Percentiles rank a stretch among this genome's conserved stretches.
Conservation (phyloP, 805 yeast genomes). For the Yarrowia sp. region DNA sequence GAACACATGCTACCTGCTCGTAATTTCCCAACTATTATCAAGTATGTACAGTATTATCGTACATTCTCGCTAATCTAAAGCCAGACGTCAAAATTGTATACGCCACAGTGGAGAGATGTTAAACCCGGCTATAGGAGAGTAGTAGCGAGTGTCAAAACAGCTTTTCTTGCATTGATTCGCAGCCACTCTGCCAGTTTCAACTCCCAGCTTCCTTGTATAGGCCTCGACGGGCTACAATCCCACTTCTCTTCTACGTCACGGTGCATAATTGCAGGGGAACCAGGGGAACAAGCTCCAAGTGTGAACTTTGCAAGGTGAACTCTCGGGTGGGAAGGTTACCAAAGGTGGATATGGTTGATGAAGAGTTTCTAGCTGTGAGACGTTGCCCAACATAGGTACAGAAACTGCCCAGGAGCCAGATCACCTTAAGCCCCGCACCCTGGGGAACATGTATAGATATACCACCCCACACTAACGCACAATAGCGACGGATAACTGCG, state of each 20-base stretch:
- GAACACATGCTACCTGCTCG: background rate
- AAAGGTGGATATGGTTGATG: background rate
- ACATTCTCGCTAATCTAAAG: conserved; percentile 24
- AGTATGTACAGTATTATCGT: background rate
- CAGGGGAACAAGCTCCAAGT: conserved; percentile 34
- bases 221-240: background rate
- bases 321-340: background rate
- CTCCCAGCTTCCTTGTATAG: background rate
- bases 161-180: too few relatives aligned
- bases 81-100: background rate
- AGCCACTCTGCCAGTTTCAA: too few relatives aligned
- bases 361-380: background rate
- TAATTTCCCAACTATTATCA: background rate
- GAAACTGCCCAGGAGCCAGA: too few relatives aligned
- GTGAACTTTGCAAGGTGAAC: background rate
- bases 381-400: too few relatives aligned
- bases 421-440: too few relatives aligned
- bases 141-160: too few relatives aligned
- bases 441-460: background rate
- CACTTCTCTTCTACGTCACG: conserved; percentile 17
- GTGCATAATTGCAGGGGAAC: conserved; percentile 33
- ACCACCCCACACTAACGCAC: conserved; percentile 18
- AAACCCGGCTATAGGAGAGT: background rate
- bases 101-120: background rate
- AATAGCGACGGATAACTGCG: background rate